A percentile compares a stretch with the other conserved stretches of the same genome.
phyloP scores from a whole-genome alignment of 2,329 filamentous ascomycete genomes.

The Didymella exigua region DNA sequence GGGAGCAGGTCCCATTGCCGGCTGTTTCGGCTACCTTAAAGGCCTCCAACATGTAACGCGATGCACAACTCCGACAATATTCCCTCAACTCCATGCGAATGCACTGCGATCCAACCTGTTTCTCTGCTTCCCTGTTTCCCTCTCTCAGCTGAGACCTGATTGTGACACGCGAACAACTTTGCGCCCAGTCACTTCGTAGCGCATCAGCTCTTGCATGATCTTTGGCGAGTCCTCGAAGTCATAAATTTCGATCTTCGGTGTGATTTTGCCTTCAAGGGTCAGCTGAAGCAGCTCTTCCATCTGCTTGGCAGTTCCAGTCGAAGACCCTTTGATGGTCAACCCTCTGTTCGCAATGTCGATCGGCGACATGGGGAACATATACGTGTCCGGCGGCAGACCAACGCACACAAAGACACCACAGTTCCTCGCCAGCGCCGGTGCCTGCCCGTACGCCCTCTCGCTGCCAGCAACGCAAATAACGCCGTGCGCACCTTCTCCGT shows the following conservation, averaged over 20 bases:
- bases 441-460: conserved; percentile 53
- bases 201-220: conserved; percentile 43
- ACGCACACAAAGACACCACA: conserved; percentile 57
- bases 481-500: conserved; percentile 53
- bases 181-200: conserved; percentile 44
- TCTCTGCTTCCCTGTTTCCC: no score
- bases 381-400: conserved; percentile 52
- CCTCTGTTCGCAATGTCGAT: conserved; percentile 56
- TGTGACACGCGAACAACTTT: conserved; percentile 44
- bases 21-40: no score
- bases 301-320: conserved; percentile 52
- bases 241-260: conserved; percentile 45
- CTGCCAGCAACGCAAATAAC: conserved; percentile 56
- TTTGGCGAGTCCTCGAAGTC: conserved; percentile 45
- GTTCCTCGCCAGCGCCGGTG: conserved; percentile 51
- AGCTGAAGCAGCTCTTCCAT: conserved; percentile 55
- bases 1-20: no score
- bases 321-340: conserved; percentile 54
- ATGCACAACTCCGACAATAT: no score
- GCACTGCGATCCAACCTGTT: no score
- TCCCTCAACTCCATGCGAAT: no score
- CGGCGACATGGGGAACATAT: conserved; percentile 53
- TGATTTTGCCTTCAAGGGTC: conserved; percentile 51
- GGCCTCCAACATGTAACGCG: no score
- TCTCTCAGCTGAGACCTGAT: background rate